Base-by-base conservation (phyloP, 768 basidiomycete genomes). In the Pulveroboletus frians region DNA sequence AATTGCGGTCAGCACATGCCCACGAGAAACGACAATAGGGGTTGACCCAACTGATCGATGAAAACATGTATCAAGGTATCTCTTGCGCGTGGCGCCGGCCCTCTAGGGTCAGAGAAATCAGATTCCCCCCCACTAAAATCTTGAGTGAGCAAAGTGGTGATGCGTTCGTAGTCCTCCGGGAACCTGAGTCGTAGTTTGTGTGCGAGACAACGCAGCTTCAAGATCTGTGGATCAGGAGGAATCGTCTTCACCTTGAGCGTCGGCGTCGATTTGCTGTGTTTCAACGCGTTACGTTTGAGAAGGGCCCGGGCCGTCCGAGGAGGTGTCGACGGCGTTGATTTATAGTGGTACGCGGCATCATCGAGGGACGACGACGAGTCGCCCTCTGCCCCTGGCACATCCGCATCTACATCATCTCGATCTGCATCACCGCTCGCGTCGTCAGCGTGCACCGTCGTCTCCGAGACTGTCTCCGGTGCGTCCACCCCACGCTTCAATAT, bases 151-250 rank as follows among this genome's bases (percentile, higher is more conserved):
- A 67, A 49, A 9, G 41, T n/a, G 23, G 68, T 67, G 26, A 67
- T 55, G 29, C 63, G 61, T 8, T 62, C 68, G 47, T 62, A 60
- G 32, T 85, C 78, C 52, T 77, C 74, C 17, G 80, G 80, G 62
- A 82, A 85, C 32, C 75, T 68, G 52, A 76, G 69, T 39, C 77
- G 73, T 43, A 85, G 65, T 57, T 80, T 79, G 53, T 75, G 74
- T 9, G 80, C 80, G 8, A 85, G 71, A 47, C 73, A 65, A 13
- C 81, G 73, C 30, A 85, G 58, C 46, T 78, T 77, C 8, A 76
- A 64, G 14, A 75, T 73, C 17, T 71, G 73, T 3, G 75, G 73
- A 52, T 78, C 77, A 42, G 74, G 66, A 5, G 75, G 70, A 51
- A 72, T 67, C 43, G 69, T 68, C 43, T 64, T 51, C 36, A 72